Base-by-base conservation (phyloP, 2,329 filamentous ascomycete genomes). In the Nemania diffusa region DNA sequence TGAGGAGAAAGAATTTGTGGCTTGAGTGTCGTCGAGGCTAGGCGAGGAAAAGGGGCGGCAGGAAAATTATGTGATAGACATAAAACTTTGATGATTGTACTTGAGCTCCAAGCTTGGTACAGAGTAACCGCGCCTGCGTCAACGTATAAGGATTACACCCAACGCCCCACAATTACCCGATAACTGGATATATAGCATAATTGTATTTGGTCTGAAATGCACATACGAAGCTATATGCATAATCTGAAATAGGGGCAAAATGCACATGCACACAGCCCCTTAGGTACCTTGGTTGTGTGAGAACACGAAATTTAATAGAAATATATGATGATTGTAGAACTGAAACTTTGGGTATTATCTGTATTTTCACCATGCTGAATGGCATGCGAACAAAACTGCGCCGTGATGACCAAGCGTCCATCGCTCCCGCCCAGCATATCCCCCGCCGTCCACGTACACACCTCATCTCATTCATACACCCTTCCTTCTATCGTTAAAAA, bases 361-460 rank as follows among this genome's bases (percentile, higher is more conserved):
- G 55, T 69, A 65, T 67, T 65, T 59, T 61, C 56, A 57, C 46
- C 56, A 63, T 65, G 64, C 56, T 44, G 34, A 65, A 62, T 34
- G 27, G 58, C 58, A 64, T 42, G 40, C 50, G 51, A 65, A 59
- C 57, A 71, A 32, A 58, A 64, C 64, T 59, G 57, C 58, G 62
- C 69, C 62, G 52, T 62, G 50, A 52, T 48, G 56, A 69, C 58
- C 67, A 48, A 62, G 67, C 58, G 62, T 64, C 64, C 58, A 60
- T 62, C 52, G 34, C 42, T 60, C 64, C 64, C 48, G 11, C 20
- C 67, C 17, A 51, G 5, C 40, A 48, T 57, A 22, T 44, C 48
- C 57, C 50, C 34, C 15, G n/a, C 51, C 57, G 15, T 44, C 58
- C 55, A 7, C 62, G 34, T 55, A 58, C 29, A 40, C 53, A 57